Evolutionary conservation across 441 rosid genomes (phyloP), one percentile per base, ranked within the genome.

Genomic region (Mallotus repandus): DNA sequence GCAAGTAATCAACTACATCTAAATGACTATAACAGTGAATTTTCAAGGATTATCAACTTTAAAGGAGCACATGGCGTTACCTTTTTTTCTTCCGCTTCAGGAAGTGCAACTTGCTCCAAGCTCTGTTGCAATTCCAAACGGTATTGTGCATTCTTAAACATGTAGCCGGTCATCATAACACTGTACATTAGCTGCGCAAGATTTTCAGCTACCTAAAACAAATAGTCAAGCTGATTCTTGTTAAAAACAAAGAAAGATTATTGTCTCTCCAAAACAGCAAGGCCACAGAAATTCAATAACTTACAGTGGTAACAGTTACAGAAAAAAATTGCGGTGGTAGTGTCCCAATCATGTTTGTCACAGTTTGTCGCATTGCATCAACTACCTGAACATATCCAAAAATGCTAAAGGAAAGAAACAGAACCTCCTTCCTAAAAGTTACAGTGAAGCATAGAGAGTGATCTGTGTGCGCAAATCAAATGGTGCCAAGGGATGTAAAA

Each of bases 181-280:
- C 99, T 90, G 80, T 91, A 91, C 99, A 96, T 93, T 61, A 96
- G 88, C 84, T 96, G 97, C 8, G 99, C 97, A 77, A 96, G 98
- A 82, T 93, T 91, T 78, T 96, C 99, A 72, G 98, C 99, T 66
- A 96, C 98, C 98, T 93, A 85, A 73, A 82, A 75, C 68, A 75
- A 77, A 19, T 72, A 5, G 22, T 32, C 58, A 58, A 56, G 48
- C 53, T 56, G 53, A 76, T 50, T 66, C 62, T 55, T 53, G 62
- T 70, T 58, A 68, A 48, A 68, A 48, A 69, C 43, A 59, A 62
- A 9, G 7, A 41, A 50, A 14, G 45, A 2, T 50, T 50, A 3
- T 66, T 66, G 9, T 32, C 61, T 43, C 55, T 29, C n/a, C 60
- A 43, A 55, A 52, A 56, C 15, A n/a, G 56, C 63, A 65, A 45